Percentiles rank a stretch among this genome's conserved stretches.
Conservation (phyloP, 2,329 filamentous ascomycete species). For the Coniosporium tulheliwenetii region DNA sequence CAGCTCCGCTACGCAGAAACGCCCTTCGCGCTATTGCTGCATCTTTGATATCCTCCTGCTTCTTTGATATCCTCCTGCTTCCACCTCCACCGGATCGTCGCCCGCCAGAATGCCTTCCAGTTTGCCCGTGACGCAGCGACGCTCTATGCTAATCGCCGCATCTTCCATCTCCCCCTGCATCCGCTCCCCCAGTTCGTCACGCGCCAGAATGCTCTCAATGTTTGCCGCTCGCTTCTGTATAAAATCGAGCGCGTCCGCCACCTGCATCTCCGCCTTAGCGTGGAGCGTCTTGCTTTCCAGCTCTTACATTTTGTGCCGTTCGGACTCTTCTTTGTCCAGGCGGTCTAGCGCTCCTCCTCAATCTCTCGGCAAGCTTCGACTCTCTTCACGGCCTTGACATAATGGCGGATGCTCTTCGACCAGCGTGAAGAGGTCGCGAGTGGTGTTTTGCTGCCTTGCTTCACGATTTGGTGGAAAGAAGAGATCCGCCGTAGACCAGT, state of each 20-base stretch:
- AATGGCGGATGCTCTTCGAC: no score
- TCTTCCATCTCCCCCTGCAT: constrained; percentile 67
- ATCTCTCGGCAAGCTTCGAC: constrained; percentile 56
- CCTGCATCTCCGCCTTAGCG: constrained; percentile 88
- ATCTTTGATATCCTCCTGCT: no score
- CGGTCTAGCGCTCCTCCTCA: constrained; percentile 76
- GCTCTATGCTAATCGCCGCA: constrained; percentile 65
- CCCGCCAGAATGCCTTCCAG: constrained; percentile 58
- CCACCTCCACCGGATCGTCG: constrained; percentile 35
- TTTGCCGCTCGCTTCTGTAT: constrained; percentile 84
- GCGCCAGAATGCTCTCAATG: constrained; percentile 52
- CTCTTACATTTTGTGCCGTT: constrained; percentile 87
- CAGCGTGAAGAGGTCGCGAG: no score
- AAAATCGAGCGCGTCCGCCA: constrained; percentile 89
- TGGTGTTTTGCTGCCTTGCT: no score
- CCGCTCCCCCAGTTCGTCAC: constrained; percentile 44
- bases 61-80: constrained; percentile 33
- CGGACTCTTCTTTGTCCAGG: constrained; percentile 62
- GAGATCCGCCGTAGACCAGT: no score
- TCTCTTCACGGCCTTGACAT: constrained; percentile 75
- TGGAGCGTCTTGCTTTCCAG: constrained; percentile 87
- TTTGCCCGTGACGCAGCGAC: no score
- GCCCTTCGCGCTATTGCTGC: no score
- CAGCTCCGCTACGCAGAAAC: no score
- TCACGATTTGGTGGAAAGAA: no score